phyloP scores from a whole-genome alignment of 2,329 filamentous ascomycete species.

The Phaeomoniella chlamydospora region DNA sequence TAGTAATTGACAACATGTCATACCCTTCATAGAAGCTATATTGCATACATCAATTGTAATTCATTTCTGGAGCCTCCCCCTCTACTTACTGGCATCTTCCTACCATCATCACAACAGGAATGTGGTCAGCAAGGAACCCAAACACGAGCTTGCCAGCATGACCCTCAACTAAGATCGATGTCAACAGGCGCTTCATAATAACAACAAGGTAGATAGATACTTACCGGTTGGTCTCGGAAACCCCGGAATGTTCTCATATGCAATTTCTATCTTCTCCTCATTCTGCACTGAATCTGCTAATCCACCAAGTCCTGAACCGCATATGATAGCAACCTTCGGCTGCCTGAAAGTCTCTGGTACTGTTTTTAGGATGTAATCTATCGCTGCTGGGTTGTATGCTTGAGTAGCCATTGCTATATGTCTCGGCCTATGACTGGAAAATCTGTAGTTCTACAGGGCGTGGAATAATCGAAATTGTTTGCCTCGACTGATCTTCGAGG shows the following conservation, averaged over 20 bases:
- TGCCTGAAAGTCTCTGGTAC: constrained; percentile 35
- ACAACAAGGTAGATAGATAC: no score
- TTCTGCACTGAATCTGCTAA: constrained; percentile 41
- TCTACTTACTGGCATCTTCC: constrained; percentile 45
- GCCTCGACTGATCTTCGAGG: no score
- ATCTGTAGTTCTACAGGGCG: no score
- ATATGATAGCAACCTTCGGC: constrained; percentile 48
- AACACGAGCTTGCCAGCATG: constrained; percentile 54
- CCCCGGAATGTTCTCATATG: constrained; percentile 45
- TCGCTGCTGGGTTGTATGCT: constrained; percentile 25
- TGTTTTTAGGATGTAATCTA: constrained; percentile 30
- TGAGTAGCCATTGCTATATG: no score
- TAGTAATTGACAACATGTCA: constrained; percentile 46
- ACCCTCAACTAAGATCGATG: constrained; percentile 37
- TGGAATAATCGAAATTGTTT: no score
- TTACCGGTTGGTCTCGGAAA: constrained; percentile 47
- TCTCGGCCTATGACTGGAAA: no score
- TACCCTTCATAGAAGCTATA: constrained; percentile 54
- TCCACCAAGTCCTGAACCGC: constrained; percentile 49
- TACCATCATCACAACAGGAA: constrained; percentile 47
- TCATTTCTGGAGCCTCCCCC: constrained; percentile 8
- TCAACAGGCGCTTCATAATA: no score
- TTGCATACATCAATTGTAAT: constrained; percentile 1
- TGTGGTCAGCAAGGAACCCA: constrained; percentile 39
- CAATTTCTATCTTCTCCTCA: constrained; percentile 35